These are phyloP conservation scores for Diversispora eburnea DNA, from an alignment of 192 early-diverging fungal species.

Conservation along the genomic window DNA sequence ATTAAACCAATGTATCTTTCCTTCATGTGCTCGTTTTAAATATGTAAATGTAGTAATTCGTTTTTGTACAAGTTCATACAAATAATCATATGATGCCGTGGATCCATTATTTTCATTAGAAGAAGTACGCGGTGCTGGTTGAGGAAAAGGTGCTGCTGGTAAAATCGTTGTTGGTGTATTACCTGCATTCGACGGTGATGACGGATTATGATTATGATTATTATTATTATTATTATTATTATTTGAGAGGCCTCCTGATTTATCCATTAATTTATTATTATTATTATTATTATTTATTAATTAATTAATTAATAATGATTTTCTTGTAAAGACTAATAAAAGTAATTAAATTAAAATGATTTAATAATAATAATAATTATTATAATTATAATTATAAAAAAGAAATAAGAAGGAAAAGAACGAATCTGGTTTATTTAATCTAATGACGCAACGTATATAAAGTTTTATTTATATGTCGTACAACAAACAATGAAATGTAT, in stretches of 20 bases:
- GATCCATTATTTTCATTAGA: not conserved
- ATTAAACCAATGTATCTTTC: slow-evolving; percentile 49
- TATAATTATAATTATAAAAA: too few species aligned
- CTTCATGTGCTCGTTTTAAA: slow-evolving; percentile 41
- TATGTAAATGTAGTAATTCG: slow-evolving; percentile 45
- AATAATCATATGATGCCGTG: slow-evolving; percentile 35
- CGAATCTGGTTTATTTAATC: too few species aligned
- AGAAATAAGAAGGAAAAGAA: too few species aligned
- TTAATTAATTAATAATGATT: too few species aligned
- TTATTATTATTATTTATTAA: too few species aligned
- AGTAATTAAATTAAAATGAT: too few species aligned
- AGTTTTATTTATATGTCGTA: too few species aligned
- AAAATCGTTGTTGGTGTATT: not conserved
- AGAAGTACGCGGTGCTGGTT: slow-evolving; percentile 20
- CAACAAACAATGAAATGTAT: too few species aligned
- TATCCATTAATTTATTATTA: not conserved
- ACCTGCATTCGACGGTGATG: not conserved
- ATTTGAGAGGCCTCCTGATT: not conserved
- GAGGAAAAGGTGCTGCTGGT: slow-evolving; percentile 17
- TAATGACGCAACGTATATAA: too few species aligned
- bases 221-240: too few species aligned
- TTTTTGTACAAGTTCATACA: slow-evolving; percentile 45
- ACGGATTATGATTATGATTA: not conserved
- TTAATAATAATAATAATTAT: too few species aligned
- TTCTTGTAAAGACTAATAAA: too few species aligned